phyloP scores from a whole-genome alignment of 106 monocot species.

The Xerophyta viscosa region DNA sequence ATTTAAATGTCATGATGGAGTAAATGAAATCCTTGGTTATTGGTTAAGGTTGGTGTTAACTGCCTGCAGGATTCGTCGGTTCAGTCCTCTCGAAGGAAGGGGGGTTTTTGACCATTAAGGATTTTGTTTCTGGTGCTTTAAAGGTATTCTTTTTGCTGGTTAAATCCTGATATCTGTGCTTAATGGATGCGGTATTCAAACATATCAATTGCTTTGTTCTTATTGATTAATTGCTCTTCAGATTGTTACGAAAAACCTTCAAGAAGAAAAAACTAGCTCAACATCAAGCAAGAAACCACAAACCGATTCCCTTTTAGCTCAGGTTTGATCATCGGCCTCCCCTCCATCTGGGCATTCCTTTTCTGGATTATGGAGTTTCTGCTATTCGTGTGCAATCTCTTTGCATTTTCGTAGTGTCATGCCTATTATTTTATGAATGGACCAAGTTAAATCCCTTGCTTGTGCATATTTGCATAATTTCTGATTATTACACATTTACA shows the following conservation, averaged over 20 bases:
- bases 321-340: constrained; percentile 15
- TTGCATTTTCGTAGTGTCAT: no score
- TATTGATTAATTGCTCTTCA: constrained; percentile 1
- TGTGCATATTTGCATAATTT: no score
- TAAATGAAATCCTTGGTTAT: no score
- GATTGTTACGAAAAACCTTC: constrained; percentile 45
- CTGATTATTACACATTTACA: no score
- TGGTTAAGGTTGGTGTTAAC: no score
- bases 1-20: no score
- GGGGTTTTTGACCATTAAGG: constrained; percentile 18
- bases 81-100: constrained; percentile 37
- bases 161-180: not conserved
- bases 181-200: not conserved
- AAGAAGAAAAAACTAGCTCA: constrained; percentile 24
- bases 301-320: constrained; percentile 40
- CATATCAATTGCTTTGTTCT: not conserved
- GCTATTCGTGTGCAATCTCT: no score
- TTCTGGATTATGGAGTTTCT: no score
- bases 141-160: constrained; percentile 24
- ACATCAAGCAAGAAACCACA: constrained; percentile 24
- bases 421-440: no score
- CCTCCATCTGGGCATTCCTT: no score
- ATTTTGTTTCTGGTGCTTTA: constrained; percentile 45
- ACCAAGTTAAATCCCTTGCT: no score
- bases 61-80: constrained; percentile 38